phyloP scores from a whole-genome alignment of 202 grass and related monocot species.

The Panicum hallii region DNA sequence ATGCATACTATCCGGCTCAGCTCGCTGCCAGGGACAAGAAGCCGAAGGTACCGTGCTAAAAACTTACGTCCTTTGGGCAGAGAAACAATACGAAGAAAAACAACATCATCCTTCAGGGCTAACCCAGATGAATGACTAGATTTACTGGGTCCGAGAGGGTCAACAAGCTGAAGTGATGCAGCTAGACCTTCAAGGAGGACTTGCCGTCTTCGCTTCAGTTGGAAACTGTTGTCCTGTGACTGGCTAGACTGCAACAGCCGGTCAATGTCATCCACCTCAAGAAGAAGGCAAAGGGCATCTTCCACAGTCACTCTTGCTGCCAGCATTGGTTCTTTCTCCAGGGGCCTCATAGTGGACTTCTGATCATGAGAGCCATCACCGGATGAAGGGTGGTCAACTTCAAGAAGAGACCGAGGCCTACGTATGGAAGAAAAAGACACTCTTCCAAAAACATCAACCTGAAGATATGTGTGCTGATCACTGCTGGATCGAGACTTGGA shows the following conservation, averaged over 20 bases:
- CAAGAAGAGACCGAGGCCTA: slow-evolving; percentile 79
- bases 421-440: slow-evolving; percentile 93
- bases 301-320: slow-evolving; percentile 92
- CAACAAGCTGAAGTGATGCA: slow-evolving; percentile 84
- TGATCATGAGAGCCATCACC: slow-evolving; percentile 63
- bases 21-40: slow-evolving; percentile 84
- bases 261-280: slow-evolving; percentile 98
- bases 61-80: slow-evolving; percentile 92
- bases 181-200: slow-evolving; percentile 94
- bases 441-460: slow-evolving; percentile 81
- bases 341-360: slow-evolving; percentile 69
- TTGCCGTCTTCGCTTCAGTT: slow-evolving; percentile 76
- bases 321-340: slow-evolving; percentile 90
- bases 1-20: slow-evolving; percentile 90
- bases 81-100: slow-evolving; percentile 92
- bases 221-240: slow-evolving; percentile 85
- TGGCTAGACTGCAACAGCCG: slow-evolving; percentile 75
- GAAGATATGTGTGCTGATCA: slow-evolving; percentile 86
- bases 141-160: slow-evolving; percentile 75
- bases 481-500: slow-evolving; percentile 75
- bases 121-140: slow-evolving; percentile 73
- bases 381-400: slow-evolving; percentile 64
- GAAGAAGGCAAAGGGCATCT: slow-evolving; percentile 83
- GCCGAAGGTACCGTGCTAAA: slow-evolving; percentile 73
- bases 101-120: slow-evolving; percentile 80